Percentiles rank a stretch among this genome's conserved stretches.
phyloP scores from a whole-genome alignment of 306 rosid species.

The Quercus parvula region DNA sequence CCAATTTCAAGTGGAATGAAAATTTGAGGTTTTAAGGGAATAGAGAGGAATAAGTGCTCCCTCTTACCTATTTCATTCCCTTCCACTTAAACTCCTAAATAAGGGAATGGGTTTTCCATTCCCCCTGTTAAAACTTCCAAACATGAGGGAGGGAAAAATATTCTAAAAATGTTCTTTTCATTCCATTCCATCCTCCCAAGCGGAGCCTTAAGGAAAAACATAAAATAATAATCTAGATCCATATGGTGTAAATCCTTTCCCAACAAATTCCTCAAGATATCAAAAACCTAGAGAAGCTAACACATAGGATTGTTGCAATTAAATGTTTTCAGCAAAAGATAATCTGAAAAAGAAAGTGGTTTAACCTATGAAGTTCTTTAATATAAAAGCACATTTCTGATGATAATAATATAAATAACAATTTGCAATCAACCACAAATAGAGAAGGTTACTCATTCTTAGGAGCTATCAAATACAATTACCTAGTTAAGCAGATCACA shows the following conservation, averaged over 20 bases:
- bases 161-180: no score
- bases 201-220: background rate
- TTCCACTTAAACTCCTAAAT: no score
- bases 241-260: background rate
- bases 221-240: background rate
- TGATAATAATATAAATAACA: background rate
- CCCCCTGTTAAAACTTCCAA: no score
- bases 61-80: no score
- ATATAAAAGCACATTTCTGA: background rate
- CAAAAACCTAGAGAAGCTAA: background rate
- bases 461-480: conserved; percentile 11
- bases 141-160: no score
- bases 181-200: no score
- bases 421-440: background rate
- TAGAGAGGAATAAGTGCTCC: no score
- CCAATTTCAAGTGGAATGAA: no score
- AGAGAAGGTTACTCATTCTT: background rate
- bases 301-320: background rate
- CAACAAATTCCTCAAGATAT: background rate
- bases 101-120: no score
- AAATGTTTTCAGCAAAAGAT: background rate
- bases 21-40: no score
- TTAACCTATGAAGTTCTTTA: background rate
- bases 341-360: background rate
- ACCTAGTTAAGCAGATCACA: conserved; percentile 68